Evolutionary conservation across 2,329 filamentous ascomycete species (phyloP), one percentile per base, ranked within the genome.

Genomic region (Pseudogymnoascus sp.): DNA sequence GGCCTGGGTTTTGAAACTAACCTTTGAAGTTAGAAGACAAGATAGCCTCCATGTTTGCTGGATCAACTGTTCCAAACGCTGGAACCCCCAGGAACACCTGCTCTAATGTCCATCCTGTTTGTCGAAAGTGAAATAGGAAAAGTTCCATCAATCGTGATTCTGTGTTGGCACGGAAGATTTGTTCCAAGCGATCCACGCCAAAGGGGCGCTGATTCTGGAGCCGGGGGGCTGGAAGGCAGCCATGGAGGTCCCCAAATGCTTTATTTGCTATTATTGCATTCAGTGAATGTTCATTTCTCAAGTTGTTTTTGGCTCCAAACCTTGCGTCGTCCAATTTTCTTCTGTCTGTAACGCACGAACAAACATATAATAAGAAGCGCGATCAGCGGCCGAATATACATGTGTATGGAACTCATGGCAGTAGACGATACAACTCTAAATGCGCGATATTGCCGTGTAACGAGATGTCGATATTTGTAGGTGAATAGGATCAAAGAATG

Each of bases 111-210:
- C 21, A 26, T 50, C 21, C 44, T 50, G 19, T 50, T 50, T 50
- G 15, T 50, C 65, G 63, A 57, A 73, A 73, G 63, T 73, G 71
- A 35, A 73, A 72, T 2, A 72, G 65, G 60, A 74, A 74, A n/a
- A 74, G 64, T 47, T 74, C 73, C 71, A 75, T 74, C 28, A 74
- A 66, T 26, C 44, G 23, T 23, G 67, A 70, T 35, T 74, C 71
- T 4, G 64, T 64, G 62, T 74, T 67, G 6, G 71, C 72, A 21
- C 67, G 65, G 61, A 72, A 74, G 3, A 75, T 76, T 64, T 76
- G 73, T 59, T 72, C 68, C 28, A 75, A 67, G 61, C 74, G 68
- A 64, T 74, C 73, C 10, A 76, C 57, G 15, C 74, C 74, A 10
- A 72, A 67, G 13, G 74, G 72, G 68, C 74, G 70, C 62, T 73